phyloP scores from a whole-genome alignment of 306 rosid genomes.

The Elaeagnus macrophylla region DNA sequence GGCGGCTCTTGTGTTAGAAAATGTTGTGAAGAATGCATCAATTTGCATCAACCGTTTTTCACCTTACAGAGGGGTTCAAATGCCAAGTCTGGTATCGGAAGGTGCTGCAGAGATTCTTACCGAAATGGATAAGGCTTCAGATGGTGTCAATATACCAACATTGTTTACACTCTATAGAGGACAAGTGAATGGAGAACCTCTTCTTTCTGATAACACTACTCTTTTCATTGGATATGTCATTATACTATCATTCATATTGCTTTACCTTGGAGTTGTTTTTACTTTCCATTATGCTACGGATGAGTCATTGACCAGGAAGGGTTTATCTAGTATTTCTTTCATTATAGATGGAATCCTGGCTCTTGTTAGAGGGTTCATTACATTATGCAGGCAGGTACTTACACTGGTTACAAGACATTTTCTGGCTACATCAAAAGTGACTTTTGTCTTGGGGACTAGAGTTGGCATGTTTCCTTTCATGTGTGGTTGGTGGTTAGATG shows the following conservation, averaged over 20 bases:
- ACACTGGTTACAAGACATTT: constrained; percentile 4
- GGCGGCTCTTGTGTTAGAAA: constrained; percentile 1
- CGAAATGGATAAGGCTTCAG: background rate
- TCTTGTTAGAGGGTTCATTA: constrained; percentile 2
- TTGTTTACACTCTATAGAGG: background rate
- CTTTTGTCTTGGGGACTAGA: constrained; percentile 5
- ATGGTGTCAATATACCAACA: background rate
- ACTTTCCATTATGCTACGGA: constrained; percentile 8
- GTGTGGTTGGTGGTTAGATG: constrained; percentile 22
- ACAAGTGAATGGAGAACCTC: background rate
- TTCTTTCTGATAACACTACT: constrained; percentile 9
- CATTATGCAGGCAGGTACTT: constrained; percentile 1
- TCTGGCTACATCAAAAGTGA: constrained; percentile 5
- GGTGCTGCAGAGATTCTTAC: background rate
- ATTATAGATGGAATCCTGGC: constrained; percentile 1
- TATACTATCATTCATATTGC: constrained; percentile 6
- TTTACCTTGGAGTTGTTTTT: constrained; percentile 9
- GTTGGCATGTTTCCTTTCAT: constrained; percentile 9
- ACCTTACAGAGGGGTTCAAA: background rate
- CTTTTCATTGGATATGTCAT: constrained; percentile 13
- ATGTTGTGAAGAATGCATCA: constrained; percentile 1
- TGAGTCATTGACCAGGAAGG: constrained; percentile 5
- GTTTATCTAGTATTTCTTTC: constrained; percentile 7
- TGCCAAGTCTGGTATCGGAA: background rate
- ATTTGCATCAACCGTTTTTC: background rate